Evolutionary conservation across 1,139 yeast genomes (phyloP).

Genomic region (Pichia sp.): DNA sequence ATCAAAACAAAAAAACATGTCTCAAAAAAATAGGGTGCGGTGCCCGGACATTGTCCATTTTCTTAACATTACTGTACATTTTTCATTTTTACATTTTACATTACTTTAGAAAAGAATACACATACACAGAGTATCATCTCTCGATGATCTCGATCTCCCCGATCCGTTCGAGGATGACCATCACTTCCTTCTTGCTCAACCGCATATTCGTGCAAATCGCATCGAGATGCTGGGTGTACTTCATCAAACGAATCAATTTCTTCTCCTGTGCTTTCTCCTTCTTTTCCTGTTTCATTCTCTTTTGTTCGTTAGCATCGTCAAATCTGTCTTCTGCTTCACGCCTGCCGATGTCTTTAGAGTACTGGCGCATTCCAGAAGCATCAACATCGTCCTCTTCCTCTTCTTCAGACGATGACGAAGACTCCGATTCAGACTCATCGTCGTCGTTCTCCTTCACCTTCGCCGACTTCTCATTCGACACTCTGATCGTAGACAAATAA

Average conservation of each 20-base stretch:
- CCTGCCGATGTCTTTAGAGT: conserved; percentile 12
- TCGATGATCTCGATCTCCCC: conserved; percentile 19
- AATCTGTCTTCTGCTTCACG: conserved; percentile 13
- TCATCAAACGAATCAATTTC: conserved; percentile 41
- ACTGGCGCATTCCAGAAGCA: background rate
- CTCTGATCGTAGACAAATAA: conserved; percentile 23
- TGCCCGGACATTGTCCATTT: too few species aligned
- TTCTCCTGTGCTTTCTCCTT: conserved; percentile 36
- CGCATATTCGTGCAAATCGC: conserved; percentile 20
- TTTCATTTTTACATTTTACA: too few species aligned
- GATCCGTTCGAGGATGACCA: conserved; percentile 12
- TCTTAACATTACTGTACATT: too few species aligned
- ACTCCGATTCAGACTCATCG: background rate
- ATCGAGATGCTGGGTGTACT: conserved; percentile 20
- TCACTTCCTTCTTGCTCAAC: conserved; percentile 13
- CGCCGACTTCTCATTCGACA: conserved; percentile 12
- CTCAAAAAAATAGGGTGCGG: too few species aligned
- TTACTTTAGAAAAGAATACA: too few species aligned
- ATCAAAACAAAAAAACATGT: background rate
- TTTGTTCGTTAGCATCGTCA: conserved; percentile 18
- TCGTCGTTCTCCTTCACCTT: conserved; percentile 10
- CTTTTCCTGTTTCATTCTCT: conserved; percentile 27
- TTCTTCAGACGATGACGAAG: conserved; percentile 4
- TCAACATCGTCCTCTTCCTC: conserved; percentile 15
- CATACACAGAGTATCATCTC: too few species aligned